These are phyloP conservation scores for Vigna nakashimae DNA, from an alignment of 306 rosid species.

Conservation along the genomic window DNA sequence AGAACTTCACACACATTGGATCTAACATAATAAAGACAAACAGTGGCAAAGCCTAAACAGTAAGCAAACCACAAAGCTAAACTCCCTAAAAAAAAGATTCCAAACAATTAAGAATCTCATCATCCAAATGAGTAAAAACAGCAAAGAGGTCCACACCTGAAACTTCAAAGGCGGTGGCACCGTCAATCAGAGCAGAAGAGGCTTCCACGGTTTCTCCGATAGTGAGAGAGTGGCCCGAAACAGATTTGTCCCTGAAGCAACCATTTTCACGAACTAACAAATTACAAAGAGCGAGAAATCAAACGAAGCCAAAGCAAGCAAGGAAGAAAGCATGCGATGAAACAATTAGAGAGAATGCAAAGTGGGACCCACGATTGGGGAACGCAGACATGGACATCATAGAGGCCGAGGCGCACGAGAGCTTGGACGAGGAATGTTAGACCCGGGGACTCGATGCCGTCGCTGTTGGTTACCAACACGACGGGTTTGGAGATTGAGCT, in stretches of 20 bases:
- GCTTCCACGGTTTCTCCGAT: slow-evolving; percentile 72
- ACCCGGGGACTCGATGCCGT: slow-evolving; percentile 76
- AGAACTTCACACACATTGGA: neutral
- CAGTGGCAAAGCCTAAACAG: neutral
- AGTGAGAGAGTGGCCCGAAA: slow-evolving; percentile 80
- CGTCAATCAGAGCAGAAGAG: slow-evolving; percentile 60
- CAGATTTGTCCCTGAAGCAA: slow-evolving; percentile 76
- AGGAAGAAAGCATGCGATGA: neutral
- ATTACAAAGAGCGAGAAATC: slow-evolving; percentile 22
- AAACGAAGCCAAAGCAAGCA: neutral
- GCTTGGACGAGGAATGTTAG: slow-evolving; percentile 69
- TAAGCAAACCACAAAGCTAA: neutral
- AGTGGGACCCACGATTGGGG: slow-evolving; percentile 64
- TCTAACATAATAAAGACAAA: neutral
- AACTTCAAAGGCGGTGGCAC: slow-evolving; percentile 74
- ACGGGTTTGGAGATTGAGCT: slow-evolving; percentile 54
- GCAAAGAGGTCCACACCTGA: slow-evolving; percentile 54
- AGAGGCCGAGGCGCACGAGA: slow-evolving; percentile 62
- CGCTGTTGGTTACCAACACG: slow-evolving; percentile 66
- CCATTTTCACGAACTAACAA: slow-evolving; percentile 46
- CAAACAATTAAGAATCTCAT: neutral
- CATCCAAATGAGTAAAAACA: neutral
- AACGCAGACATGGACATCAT: slow-evolving; percentile 86
- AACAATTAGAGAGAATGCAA: neutral
- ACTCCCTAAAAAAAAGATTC: neutral